A percentile compares a stretch with the other conserved stretches of the same genome.
These are phyloP conservation scores for Oryza punctata DNA, from an alignment of 176 grass and related monocot species.

Conservation along the genomic window DNA sequence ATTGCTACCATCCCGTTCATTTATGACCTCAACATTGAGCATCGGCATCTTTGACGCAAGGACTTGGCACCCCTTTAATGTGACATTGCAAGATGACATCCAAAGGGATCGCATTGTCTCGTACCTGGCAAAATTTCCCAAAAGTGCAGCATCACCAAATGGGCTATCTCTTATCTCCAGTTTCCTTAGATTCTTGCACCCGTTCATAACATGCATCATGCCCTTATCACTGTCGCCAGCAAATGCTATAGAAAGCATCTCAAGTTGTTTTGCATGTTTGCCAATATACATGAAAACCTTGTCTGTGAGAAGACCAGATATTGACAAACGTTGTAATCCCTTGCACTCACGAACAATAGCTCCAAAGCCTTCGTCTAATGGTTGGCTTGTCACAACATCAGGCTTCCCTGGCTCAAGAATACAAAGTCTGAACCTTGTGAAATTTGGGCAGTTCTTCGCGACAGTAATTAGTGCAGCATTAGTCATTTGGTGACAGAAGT, in stretches of 20 bases:
- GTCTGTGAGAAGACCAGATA: slow-evolving; percentile 76
- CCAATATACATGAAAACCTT: slow-evolving; percentile 83
- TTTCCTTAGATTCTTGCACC: slow-evolving; percentile 75
- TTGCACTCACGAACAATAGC: slow-evolving; percentile 72
- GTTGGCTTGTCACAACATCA: slow-evolving; percentile 57
- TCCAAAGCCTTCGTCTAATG: slow-evolving; percentile 82
- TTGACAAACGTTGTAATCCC: slow-evolving; percentile 59
- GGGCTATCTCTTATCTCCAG: slow-evolving; percentile 79
- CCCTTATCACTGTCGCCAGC: slow-evolving; percentile 72
- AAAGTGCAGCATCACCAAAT: slow-evolving; percentile 75
- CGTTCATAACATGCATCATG: slow-evolving; percentile 78
- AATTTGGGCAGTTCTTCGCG: slow-evolving; percentile 77
- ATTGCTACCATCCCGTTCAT: slow-evolving; percentile 47
- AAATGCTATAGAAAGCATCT: slow-evolving; percentile 95
- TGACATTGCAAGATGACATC: slow-evolving; percentile 88
- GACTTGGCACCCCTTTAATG: slow-evolving; percentile 66
- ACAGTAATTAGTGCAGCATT: slow-evolving; percentile 74
- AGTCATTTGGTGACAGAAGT: slow-evolving; percentile 91
- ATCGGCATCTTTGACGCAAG: slow-evolving; percentile 71
- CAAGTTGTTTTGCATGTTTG: slow-evolving; percentile 60
- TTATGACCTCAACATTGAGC: slow-evolving; percentile 85
- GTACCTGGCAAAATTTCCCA: slow-evolving; percentile 69
- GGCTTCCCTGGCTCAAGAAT: slow-evolving; percentile 73
- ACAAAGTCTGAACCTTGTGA: slow-evolving; percentile 78
- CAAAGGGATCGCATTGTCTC: slow-evolving; percentile 99